Base-by-base conservation (phyloP, 225 moss, liverwort and hornwort species). In the Sphagnum tenellum region DNA sequence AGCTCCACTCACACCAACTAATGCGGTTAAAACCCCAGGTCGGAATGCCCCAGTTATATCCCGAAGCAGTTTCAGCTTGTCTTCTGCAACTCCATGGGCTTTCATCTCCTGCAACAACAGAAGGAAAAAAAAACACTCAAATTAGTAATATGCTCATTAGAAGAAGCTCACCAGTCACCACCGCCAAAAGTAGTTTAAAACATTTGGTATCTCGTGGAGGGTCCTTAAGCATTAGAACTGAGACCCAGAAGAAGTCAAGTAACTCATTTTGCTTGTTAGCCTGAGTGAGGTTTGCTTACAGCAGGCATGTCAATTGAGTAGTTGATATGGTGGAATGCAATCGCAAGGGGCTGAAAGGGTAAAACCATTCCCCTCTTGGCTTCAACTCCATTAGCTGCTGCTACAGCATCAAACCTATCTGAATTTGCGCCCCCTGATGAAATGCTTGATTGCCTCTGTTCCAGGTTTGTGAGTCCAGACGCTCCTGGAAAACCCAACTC, bases 1-100 rank as follows among this genome's bases (percentile, higher is more conserved):
- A 2, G 94, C 96, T 46, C 96, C 96, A 47, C 93, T 89, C 1
- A 93, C 90, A 12, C 96, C 96, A 12, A 98, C 89, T 9, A 88
- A 46, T 10, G 84, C 84, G 12, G 84, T 84, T 53, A 86, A 66
- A 56, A 83, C 77, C 0, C 82, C 82, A 2, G 86, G 86, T 11
- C 78, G 78, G 65, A 84, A 81, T 5, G 81, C 87, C 1, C 81
- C 83, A 6, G 70, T 81, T 46, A 84, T 76, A 46, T 74, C 84
- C 44, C 76, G 76, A 12, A 79, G 59, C 49, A 88, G 77, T 67
- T 85, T 77, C 13, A 86, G 78, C 52, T 79, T 77, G 50, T 79
- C 75, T 58, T 90, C 89, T 4, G 60, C 12, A 66, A 82, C 84
- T n/a, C 88, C 95, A 51, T 96, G 92, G 0, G 77, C 82, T 59